Evolutionary conservation across 1,284 basidiomycete genomes (phyloP), one percentile per base, ranked within the genome.

Genomic region (Rhodotorula glutinis): DNA sequence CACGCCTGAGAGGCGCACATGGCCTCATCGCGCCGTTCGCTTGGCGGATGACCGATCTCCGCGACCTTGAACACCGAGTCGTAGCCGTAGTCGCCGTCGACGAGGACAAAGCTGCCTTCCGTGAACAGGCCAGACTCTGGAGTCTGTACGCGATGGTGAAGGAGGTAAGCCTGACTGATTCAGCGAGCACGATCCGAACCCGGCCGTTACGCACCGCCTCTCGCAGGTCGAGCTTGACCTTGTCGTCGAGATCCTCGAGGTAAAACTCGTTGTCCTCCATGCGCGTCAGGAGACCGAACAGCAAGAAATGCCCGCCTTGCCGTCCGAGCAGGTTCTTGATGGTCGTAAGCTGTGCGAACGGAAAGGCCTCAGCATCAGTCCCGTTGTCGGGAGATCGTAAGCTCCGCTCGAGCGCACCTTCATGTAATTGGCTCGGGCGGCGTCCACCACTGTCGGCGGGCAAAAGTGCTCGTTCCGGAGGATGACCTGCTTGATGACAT

Each of bases 41-140:
- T 94, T 29, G 96, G 96, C 2, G 96, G 96, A 79, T 98, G 95
- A 1, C 96, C 95, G 72, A 99, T 89, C 13, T 94, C 96, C 71
- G 92, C 86, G 11, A 97, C 92, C 66, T 88, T 84, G 62, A 99
- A 83, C 1, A 85, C 89, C 58, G 89, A 90, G 40, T 98, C 91
- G 67, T 92, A 87, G 0, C 91, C 97, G 77, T 98, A 99, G 76
- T 94, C 91, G 43, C 96, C 96, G 79, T 98, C 96, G 0, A 98
- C 87, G 14, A 99, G 84, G 2, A 93, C 91, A 79, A 97, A 89
- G 67, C 89, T 92, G 0, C 96, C 96, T 79, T 98, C 94, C 0
- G 94, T 97, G 76, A 98, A 98, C 21, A 99, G 80, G 1, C 96
- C 96, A 78, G 97, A 94, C 53, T 93, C 92, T 9, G 95, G 94